Evolutionary conservation across 805 yeast species (phyloP).

Genomic region (Candida maltosa): DNA sequence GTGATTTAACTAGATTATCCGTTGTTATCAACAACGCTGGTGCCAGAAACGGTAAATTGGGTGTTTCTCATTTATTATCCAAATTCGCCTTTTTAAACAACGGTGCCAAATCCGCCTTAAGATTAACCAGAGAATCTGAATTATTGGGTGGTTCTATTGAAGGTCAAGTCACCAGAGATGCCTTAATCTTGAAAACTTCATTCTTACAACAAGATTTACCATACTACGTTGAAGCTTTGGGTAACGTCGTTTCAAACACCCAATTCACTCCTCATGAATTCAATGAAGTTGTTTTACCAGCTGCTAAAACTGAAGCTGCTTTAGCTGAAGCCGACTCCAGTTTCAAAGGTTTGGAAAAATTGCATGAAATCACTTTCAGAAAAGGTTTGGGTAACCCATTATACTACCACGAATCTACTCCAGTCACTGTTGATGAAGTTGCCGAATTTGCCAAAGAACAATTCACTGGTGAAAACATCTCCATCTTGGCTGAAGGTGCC

Average conservation of each 20-base stretch:
- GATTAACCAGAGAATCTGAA: conserved; percentile 93
- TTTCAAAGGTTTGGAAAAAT: conserved; percentile 68
- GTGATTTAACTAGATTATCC: conserved; percentile 61
- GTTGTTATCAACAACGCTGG: conserved; percentile 83
- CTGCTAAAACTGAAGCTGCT: conserved; percentile 62
- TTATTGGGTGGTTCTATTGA: conserved; percentile 81
- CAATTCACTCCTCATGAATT: conserved; percentile 82
- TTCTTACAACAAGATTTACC: conserved; percentile 89
- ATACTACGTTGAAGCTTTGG: conserved; percentile 82
- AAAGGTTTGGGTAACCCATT: conserved; percentile 84
- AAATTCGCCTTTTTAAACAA: conserved; percentile 85
- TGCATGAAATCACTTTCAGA: conserved; percentile 81
- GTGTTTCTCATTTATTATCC: conserved; percentile 81
- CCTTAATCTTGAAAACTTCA: conserved; percentile 72
- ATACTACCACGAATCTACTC: conserved; percentile 63
- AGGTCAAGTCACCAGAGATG: conserved; percentile 76
- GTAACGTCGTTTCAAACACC: conserved; percentile 67
- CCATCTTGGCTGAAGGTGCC: conserved; percentile 72
- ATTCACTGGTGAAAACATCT: conserved; percentile 68
- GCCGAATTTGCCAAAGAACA: conserved; percentile 61
- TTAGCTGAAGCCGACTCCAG: conserved; percentile 49
- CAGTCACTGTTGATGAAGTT: conserved; percentile 59
- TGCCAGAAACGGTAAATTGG: conserved; percentile 69
- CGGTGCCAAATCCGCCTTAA: conserved; percentile 76
- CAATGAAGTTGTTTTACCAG: conserved; percentile 77